Base-by-base conservation (phyloP, 1,139 yeast species). In the Saccharomyces hybrid region DNA sequence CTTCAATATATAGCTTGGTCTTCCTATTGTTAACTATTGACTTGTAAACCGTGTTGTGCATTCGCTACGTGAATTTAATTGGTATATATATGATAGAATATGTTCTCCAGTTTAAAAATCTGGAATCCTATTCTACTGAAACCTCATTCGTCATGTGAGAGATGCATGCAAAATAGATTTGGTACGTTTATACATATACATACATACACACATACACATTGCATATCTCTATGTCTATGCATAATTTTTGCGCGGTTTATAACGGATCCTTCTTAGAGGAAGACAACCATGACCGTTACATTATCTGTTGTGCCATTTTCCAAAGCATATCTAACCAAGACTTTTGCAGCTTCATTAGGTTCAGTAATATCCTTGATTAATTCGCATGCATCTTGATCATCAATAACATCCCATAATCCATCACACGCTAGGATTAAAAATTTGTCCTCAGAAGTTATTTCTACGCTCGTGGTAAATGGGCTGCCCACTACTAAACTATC, bases 361-460 rank as follows among this genome's bases (percentile, higher is more conserved):
- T 83, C 84, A 14, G 65, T 59, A 13, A 78, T 72, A 42, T 79
- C 79, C 42, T 79, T 75, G 5, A 88, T 83, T 62, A 84, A 70
- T 54, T 84, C 84, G 57, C 95, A 88, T 0, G 97, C 97, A 54
- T 80, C 80, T 59, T 83, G 83, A 65, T 91, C 98, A 5, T 83
- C 77, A 53, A 91, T 78, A 2, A 91, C 97, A 68, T 91, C 98
- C 97, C 97, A 91, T 13, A 91, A 75, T 0, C 98, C 98, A 70
- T 91, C 98, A 69, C 97, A 90, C 1, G 97, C 97, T 56, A 91
- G 73, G 52, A 91, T 90, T 66, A 91, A 69, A 67, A 88, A 89
- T 62, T 86, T 83, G 66, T 88, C 96, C 74, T 19, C 73, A 62
- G 59, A 54, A 13, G 57, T 78, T 73, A 95, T 77, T 64, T 84